A percentile compares a stretch with the other conserved stretches of the same genome.
These are phyloP conservation scores for Eustoma russellianum DNA, from an alignment of 257 asterid genomes.

Conservation along the genomic window DNA sequence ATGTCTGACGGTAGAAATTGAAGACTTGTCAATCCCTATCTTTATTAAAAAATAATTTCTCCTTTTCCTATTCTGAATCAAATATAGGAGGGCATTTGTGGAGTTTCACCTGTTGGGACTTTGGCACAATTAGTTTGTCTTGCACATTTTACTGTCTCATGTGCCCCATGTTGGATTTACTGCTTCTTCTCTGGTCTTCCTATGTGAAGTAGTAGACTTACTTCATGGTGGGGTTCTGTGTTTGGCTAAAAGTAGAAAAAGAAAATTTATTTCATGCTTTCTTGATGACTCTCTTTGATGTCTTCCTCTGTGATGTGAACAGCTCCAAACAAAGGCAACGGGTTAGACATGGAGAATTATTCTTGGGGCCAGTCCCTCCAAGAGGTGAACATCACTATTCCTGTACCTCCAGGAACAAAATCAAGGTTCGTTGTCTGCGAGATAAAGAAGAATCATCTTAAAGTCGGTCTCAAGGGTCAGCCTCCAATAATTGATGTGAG, in stretches of 20 bases:
- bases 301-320: background rate
- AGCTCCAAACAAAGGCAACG: conserved; percentile 25
- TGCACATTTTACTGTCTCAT: background rate
- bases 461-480: conserved; percentile 56
- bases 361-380: conserved; percentile 33
- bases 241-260: background rate
- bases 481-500: conserved; percentile 41
- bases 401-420: conserved; percentile 52
- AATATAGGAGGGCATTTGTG: too few relatives aligned
- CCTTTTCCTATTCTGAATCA: background rate
- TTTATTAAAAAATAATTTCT: background rate
- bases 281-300: too few relatives aligned
- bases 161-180: background rate
- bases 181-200: background rate
- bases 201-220: background rate
- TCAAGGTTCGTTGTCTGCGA: conserved; percentile 33
- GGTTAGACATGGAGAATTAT: conserved; percentile 32
- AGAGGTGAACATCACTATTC: conserved; percentile 17
- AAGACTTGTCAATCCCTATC: background rate
- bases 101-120: background rate
- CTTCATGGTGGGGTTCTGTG: background rate
- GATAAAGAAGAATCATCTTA: conserved; percentile 45
- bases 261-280: background rate
- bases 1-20: background rate
- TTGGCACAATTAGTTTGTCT: too few relatives aligned